Evolutionary conservation across 352 stramenopile genomes (phyloP).

Genomic region (Pelagophyceae sp.): DNA sequence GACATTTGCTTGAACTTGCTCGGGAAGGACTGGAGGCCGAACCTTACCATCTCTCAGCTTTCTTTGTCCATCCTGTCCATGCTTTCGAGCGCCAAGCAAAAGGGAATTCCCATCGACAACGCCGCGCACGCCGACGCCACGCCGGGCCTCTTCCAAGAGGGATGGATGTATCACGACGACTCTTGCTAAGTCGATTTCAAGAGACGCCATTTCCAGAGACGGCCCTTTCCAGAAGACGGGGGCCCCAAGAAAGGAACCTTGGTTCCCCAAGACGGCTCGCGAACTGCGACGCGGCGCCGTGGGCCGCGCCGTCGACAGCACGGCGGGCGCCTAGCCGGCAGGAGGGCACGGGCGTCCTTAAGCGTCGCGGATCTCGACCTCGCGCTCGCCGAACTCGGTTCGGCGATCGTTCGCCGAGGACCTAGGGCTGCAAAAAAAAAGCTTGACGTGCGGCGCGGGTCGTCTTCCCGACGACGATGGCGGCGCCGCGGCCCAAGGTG

Average conservation of each 20-base stretch:
- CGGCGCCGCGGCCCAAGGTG: neutral
- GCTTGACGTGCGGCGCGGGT: too few species aligned
- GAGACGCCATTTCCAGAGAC: too few species aligned
- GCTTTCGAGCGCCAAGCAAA: conserved; percentile 57
- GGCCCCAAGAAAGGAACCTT: too few species aligned
- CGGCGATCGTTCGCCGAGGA: too few species aligned
- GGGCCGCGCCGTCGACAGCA: too few species aligned
- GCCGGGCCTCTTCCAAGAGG: conserved; percentile 56
- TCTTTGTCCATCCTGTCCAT: conserved; percentile 66
- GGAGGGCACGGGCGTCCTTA: too few species aligned
- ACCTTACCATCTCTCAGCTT: conserved; percentile 60
- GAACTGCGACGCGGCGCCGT: neutral
- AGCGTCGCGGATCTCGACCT: too few species aligned
- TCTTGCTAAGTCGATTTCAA: conserved; percentile 43
- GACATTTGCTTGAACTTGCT: conserved; percentile 69
- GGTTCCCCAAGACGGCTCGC: neutral
- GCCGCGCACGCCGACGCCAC: conserved; percentile 49
- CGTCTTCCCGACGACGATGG: too few species aligned
- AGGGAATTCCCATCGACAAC: conserved; percentile 64
- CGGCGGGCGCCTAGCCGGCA: too few species aligned
- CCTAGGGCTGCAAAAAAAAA: too few species aligned
- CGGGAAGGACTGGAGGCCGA: conserved; percentile 63
- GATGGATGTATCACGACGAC: conserved; percentile 70
- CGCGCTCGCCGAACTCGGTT: too few species aligned
- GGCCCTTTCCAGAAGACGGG: too few species aligned